Evolutionary conservation across 2,329 filamentous ascomycete species (phyloP), one percentile per base, ranked within the genome.

Genomic region (Chrysoporthe puriensis): DNA sequence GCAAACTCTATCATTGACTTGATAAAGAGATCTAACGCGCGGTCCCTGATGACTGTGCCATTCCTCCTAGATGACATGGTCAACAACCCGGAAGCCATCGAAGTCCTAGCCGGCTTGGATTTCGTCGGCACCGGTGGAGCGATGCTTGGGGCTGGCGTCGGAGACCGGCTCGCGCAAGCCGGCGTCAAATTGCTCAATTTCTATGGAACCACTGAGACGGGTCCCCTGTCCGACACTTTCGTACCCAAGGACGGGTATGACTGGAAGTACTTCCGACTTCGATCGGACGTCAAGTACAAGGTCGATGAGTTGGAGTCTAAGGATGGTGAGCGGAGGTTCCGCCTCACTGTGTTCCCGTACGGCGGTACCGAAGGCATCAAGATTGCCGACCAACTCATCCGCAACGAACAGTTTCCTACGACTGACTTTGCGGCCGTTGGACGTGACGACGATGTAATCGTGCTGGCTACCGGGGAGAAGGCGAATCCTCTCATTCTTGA

Each of bases 111-210:
- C 2, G 14, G 32, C 9, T 54, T 63, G 18, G 46, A 63, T 11
- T 63, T 52, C 32, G 48, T 63, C n/a, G 48, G 46, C n/a, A 42
- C 34, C 7, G 48, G 61, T 40, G 61, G 61, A 13, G 61, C 34
- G 3, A 48, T 50, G 9, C 48, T 63, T 16, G 16, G 9, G 14
- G 8, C 42, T 16, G 48, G n/a, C 11, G n/a, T 43, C 1, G 61
- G 61, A 16, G 61, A 63, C 61, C 36, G 52, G 0, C 32, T 63
- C 8, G 48, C 16, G 7, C 11, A 63, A 26, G 16, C 34, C 6
- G 61, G 61, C 18, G 14, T 63, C 18, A 63, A n/a, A 40, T 44
- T 63, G n/a, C 61, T 63, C 1, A 63, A 54, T n/a, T 40, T 52
- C 61, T 63, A 52, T 6, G 61, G 61, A 40, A 52, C 48, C 3